These are phyloP conservation scores for Podaxis pistillaris DNA, from an alignment of 768 basidiomycete genomes.

Conservation along the genomic window DNA sequence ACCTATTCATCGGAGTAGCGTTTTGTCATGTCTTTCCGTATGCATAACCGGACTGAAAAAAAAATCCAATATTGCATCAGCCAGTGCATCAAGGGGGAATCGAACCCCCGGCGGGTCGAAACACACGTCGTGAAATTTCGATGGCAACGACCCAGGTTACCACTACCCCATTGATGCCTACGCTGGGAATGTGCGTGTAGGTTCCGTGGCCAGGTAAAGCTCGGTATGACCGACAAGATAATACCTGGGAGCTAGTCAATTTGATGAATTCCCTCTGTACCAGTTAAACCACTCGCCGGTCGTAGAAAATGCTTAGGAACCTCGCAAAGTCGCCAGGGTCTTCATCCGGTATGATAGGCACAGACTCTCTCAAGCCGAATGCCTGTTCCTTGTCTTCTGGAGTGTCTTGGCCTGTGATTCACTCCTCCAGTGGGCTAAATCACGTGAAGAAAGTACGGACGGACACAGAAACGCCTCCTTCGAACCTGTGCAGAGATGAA, in stretches of 20 bases:
- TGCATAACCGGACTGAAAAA: too few species aligned
- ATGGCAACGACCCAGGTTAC: too few species aligned
- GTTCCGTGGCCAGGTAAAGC: too few species aligned
- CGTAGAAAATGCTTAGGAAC: neutral
- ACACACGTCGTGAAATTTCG: too few species aligned
- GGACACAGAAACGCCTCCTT: neutral
- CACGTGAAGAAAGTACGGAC: neutral
- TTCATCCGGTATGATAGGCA: neutral
- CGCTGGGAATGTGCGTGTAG: too few species aligned
- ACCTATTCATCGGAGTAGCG: too few species aligned
- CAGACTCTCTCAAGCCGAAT: neutral
- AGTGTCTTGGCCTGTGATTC: neutral
- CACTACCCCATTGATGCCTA: too few species aligned
- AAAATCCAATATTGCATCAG: too few species aligned
- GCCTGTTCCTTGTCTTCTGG: neutral
- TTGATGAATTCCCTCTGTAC: too few species aligned
- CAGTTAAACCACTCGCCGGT: neutral
- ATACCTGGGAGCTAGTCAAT: too few species aligned
- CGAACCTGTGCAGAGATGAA: neutral
- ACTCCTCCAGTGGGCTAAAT: neutral
- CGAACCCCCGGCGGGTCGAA: slow-evolving; percentile 86
- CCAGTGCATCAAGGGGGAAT: slow-evolving; percentile 78
- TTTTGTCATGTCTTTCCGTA: too few species aligned
- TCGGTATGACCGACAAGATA: too few species aligned
- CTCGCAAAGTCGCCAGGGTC: neutral